Evolutionary conservation across 2,329 filamentous ascomycete species (phyloP).

Genomic region (Diaporthe aspalathi): DNA sequence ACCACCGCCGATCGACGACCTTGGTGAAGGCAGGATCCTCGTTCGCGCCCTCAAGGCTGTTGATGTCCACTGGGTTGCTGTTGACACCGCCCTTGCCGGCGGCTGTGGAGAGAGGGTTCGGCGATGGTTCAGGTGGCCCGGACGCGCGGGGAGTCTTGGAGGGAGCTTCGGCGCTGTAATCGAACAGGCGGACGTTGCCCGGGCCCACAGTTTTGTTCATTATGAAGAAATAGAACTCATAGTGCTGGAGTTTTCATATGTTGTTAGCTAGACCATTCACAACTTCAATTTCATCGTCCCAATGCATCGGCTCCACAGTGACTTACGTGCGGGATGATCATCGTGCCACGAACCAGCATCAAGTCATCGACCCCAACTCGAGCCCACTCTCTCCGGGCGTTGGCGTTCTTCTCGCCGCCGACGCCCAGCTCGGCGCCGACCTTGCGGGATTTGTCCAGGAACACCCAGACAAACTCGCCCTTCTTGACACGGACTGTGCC

Average conservation of each 20-base stretch:
- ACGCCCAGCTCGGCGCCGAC: conserved; percentile 86
- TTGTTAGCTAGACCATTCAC: conserved; percentile 41
- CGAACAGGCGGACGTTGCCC: conserved; percentile 79
- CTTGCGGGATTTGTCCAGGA: conserved; percentile 90
- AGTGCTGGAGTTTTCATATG: conserved; percentile 72
- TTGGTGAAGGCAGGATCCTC: conserved; percentile 89
- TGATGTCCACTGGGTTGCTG: conserved; percentile 57
- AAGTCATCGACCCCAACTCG: conserved; percentile 94
- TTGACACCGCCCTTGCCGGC: conserved; percentile 52
- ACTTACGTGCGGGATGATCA: conserved; percentile 94
- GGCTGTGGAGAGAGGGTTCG: conserved; percentile 52
- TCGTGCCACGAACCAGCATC: conserved; percentile 88
- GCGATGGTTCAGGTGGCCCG: conserved; percentile 18
- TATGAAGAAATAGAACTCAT: conserved; percentile 97
- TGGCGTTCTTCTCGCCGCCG: conserved; percentile 71
- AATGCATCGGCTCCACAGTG: not conserved
- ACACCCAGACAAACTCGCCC: conserved; percentile 92
- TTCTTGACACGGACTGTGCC: conserved; percentile 90
- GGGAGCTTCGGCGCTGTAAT: conserved; percentile 71
- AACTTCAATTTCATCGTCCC: conserved; percentile 32
- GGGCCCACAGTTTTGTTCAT: conserved; percentile 85
- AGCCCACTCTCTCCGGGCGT: conserved; percentile 85
- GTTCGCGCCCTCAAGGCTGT: conserved; percentile 76
- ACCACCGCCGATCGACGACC: conserved; percentile 96
- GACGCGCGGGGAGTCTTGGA: conserved; percentile 33